A percentile compares a stretch with the other conserved stretches of the same genome.
Conservation (phyloP, 352 stramenopile species). For the Phytophthora fragariaefolia region DNA sequence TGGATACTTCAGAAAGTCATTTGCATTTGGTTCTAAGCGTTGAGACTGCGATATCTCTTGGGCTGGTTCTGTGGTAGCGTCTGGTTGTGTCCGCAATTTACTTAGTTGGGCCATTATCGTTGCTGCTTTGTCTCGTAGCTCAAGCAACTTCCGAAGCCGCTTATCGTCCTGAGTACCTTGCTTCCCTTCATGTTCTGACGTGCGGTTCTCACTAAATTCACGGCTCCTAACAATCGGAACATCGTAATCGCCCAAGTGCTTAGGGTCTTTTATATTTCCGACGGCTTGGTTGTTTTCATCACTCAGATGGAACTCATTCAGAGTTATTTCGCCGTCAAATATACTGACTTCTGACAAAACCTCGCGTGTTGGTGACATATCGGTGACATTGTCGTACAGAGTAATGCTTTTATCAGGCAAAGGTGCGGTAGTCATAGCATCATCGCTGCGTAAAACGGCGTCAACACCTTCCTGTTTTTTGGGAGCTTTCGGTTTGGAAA, state of each 20-base stretch:
- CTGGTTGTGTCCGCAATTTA: conserved; percentile 20
- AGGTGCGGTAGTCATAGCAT: background rate
- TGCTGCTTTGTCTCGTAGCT: conserved; percentile 34
- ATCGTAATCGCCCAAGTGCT: background rate
- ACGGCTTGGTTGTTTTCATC: conserved; percentile 29
- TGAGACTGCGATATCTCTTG: background rate
- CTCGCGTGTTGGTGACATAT: background rate
- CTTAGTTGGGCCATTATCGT: conserved; percentile 29
- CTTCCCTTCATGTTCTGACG: background rate
- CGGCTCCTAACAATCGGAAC: background rate
- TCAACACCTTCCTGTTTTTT: conserved; percentile 9
- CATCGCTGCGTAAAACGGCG: background rate
- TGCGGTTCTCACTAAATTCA: background rate
- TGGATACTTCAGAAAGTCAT: background rate
- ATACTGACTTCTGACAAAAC: background rate
- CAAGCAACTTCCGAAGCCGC: conserved; percentile 37
- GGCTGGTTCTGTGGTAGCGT: background rate
- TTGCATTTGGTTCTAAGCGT: background rate
- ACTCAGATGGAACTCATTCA: conserved; percentile 15
- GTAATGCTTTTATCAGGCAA: background rate
- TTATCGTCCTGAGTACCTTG: conserved; percentile 4
- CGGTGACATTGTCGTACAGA: background rate
- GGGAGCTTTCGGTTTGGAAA: conserved; percentile 21
- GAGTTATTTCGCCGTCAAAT: conserved; percentile 6
- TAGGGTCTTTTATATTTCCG: conserved; percentile 16